Conservation (phyloP, 164 flowering plant species). For the Warburgia ugandensis region DNA sequence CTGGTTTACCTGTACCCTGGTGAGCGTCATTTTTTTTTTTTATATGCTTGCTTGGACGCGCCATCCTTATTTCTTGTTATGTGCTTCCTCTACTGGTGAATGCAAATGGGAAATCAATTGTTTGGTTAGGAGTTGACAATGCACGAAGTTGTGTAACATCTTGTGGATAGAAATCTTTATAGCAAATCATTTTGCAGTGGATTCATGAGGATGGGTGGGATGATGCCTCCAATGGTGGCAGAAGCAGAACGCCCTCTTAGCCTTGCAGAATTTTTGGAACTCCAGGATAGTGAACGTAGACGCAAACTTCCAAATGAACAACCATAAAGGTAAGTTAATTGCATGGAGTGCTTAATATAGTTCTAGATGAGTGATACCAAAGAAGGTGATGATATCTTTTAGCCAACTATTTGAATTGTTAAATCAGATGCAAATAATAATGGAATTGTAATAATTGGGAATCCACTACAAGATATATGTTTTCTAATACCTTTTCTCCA, state of each 20-base stretch:
- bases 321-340: conserved; percentile 34
- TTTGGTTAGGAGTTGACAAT: neutral
- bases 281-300: conserved; percentile 29
- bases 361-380: neutral
- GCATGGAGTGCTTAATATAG: neutral
- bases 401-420: too few species aligned
- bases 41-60: neutral
- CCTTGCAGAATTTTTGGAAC: conserved; percentile 25
- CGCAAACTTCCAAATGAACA: conserved; percentile 21
- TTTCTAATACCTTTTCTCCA: neutral
- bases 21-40: conserved; percentile 17
- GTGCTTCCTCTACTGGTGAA: too few species aligned
- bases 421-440: neutral
- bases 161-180: neutral
- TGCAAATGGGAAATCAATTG: neutral
- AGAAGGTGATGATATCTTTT: too few species aligned
- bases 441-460: neutral
- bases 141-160: neutral
- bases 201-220: conserved; percentile 31
- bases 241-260: conserved; percentile 20
- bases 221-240: conserved; percentile 20
- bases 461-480: too few species aligned
- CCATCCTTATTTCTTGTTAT: too few species aligned
- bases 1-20: conserved; percentile 37
- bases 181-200: conserved; percentile 29